These are phyloP conservation scores for Tulasnella sp. DNA, from an alignment of 768 basidiomycete species.

Conservation along the genomic window DNA sequence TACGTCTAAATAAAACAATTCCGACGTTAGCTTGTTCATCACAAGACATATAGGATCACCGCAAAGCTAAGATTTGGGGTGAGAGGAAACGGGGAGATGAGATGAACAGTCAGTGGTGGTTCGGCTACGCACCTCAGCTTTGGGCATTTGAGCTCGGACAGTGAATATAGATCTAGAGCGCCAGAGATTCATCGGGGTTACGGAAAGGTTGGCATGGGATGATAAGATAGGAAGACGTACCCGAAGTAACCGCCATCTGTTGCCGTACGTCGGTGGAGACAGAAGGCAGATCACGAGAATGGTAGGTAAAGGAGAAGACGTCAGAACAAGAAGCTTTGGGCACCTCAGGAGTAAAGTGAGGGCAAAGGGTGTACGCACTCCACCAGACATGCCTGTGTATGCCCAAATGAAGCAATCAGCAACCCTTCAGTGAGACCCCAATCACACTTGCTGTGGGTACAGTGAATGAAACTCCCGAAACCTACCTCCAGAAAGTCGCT, in stretches of 20 bases:
- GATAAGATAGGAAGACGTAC: constrained; percentile 39
- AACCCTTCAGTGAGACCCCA: background rate
- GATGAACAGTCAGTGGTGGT: constrained; percentile 8
- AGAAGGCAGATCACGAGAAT: constrained; percentile 30
- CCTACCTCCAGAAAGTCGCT: constrained; percentile 92
- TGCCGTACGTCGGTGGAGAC: constrained; percentile 28
- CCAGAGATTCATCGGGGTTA: constrained; percentile 2
- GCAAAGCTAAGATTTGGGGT: background rate
- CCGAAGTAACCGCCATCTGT: constrained; percentile 90
- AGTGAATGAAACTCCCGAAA: background rate
- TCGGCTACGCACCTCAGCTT: constrained; percentile 67
- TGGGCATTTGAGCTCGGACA: constrained; percentile 77
- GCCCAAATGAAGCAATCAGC: constrained; percentile 16
- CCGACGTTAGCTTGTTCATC: background rate
- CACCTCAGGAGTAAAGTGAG: background rate
- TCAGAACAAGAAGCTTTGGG: background rate
- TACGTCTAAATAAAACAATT: constrained; percentile 52
- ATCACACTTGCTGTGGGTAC: background rate
- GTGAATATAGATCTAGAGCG: constrained; percentile 69
- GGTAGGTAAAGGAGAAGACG: background rate
- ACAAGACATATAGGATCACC: background rate
- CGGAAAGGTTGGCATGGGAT: background rate
- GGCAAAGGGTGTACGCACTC: constrained; percentile 46
- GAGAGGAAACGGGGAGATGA: background rate
- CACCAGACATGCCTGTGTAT: constrained; percentile 73